phyloP scores from a whole-genome alignment of 371 early-diverging fungal genomes.

The Caulochytrium protostelioides region DNA sequence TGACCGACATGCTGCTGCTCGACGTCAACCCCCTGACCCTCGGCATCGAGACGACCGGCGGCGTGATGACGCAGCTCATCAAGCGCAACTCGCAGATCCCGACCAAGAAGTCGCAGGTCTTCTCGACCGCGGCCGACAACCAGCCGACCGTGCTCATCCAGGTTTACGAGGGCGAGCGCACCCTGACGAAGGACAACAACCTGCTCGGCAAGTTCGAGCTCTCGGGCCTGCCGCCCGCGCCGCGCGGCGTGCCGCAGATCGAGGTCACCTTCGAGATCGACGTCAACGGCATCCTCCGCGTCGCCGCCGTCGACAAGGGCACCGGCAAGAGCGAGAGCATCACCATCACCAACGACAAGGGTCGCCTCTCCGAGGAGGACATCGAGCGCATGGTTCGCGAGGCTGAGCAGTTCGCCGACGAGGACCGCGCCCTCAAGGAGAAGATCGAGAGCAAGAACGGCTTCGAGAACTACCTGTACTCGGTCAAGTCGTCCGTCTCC shows the following conservation, averaged over 20 bases:
- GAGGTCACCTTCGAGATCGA: constrained; percentile 49
- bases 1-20: constrained; percentile 49
- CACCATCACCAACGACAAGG: constrained; percentile 34
- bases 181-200: constrained; percentile 80
- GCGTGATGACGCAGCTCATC: constrained; percentile 39
- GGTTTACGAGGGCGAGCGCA: constrained; percentile 82
- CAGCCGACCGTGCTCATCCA: constrained; percentile 81
- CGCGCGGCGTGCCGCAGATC: constrained; percentile 67
- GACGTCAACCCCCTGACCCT: constrained; percentile 80
- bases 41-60: constrained; percentile 86
- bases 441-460: constrained; percentile 25
- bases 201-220: constrained; percentile 76
- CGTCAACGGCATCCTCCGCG: constrained; percentile 39
- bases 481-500: constrained; percentile 50
- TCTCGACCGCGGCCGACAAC: constrained; percentile 86
- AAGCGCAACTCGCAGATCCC: constrained; percentile 81
- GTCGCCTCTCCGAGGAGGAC: constrained; percentile 34
- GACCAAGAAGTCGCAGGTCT: constrained; percentile 68
- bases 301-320: constrained; percentile 39
- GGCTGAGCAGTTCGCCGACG: constrained; percentile 35
- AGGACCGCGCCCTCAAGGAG: constrained; percentile 24
- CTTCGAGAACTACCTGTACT: constrained; percentile 61
- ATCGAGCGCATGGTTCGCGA: constrained; percentile 34
- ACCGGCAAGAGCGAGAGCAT: constrained; percentile 35
- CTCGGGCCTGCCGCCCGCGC: constrained; percentile 64